phyloP scores from a whole-genome alignment of 768 basidiomycete genomes.

The Tylopilus subfusipes region DNA sequence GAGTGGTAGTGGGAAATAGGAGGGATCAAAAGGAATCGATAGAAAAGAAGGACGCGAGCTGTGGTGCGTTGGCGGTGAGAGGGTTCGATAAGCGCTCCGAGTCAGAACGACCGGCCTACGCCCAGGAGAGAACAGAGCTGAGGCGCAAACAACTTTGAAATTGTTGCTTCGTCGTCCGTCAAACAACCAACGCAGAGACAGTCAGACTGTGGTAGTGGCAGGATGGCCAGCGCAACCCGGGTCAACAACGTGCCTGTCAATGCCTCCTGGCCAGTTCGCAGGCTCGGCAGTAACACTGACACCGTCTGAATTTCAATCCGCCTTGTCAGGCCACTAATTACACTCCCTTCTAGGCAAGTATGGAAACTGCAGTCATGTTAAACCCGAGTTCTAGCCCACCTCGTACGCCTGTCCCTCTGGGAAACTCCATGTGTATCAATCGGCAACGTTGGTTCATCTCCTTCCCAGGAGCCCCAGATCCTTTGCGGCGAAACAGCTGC shows the following conservation, averaged over 20 bases:
- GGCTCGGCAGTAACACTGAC: conserved; percentile 24
- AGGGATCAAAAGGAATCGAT: conserved; percentile 27
- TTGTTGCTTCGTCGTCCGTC: conserved; percentile 32
- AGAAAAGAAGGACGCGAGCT: conserved; percentile 38
- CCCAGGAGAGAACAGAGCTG: conserved; percentile 25
- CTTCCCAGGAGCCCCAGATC: no score
- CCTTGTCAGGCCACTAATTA: no score
- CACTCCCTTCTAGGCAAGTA: no score
- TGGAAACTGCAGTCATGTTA: no score
- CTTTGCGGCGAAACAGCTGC: no score
- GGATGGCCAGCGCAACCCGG: conserved; percentile 9
- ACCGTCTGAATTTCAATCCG: conserved; percentile 40
- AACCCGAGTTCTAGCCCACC: no score
- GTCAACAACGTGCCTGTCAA: conserved; percentile 19
- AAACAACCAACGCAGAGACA: conserved; percentile 35
- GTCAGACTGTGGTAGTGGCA: conserved; percentile 12
- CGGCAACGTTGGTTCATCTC: no score
- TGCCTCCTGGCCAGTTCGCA: no score
- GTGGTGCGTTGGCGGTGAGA: conserved; percentile 32
- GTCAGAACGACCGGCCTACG: conserved; percentile 33
- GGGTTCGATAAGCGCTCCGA: conserved; percentile 33
- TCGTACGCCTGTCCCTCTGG: no score
- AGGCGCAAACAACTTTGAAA: conserved; percentile 25
- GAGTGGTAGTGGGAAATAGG: conserved; percentile 24
- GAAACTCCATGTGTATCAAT: no score